These are phyloP conservation scores for Chaetomium olivaceum DNA, from an alignment of 2,329 filamentous ascomycete genomes.

Conservation along the genomic window DNA sequence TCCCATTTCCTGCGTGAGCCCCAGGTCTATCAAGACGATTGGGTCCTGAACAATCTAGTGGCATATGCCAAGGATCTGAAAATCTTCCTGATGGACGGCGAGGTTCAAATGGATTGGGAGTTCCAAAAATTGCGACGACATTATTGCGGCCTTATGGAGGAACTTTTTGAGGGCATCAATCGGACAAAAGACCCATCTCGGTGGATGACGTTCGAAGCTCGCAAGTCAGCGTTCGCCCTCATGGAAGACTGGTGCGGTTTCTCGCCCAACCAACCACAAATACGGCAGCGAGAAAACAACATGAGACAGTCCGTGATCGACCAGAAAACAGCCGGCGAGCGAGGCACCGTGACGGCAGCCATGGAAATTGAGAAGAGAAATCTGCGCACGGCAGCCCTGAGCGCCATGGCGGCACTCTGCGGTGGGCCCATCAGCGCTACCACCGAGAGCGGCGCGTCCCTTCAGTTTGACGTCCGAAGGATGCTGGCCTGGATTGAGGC, in stretches of 20 bases:
- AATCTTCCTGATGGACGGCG: slow-evolving; percentile 89
- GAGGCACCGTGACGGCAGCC: slow-evolving; percentile 77
- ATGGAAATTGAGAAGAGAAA: slow-evolving; percentile 98
- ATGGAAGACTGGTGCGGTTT: slow-evolving; percentile 99
- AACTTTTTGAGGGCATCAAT: slow-evolving; percentile 88
- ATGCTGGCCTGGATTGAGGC: slow-evolving; percentile 95
- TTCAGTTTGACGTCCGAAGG: slow-evolving; percentile 88
- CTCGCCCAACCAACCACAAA: slow-evolving; percentile 83
- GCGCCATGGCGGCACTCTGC: slow-evolving; percentile 92
- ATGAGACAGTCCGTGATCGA: slow-evolving; percentile 85
- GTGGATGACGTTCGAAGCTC: slow-evolving; percentile 97
- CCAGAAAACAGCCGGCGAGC: slow-evolving; percentile 72
- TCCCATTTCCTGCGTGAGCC: slow-evolving; percentile 81
- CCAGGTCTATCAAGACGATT: slow-evolving; percentile 81
- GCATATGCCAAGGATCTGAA: slow-evolving; percentile 90
- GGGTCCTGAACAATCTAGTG: slow-evolving; percentile 85
- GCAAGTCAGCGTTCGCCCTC: slow-evolving; percentile 90
- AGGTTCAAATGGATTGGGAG: slow-evolving; percentile 92
- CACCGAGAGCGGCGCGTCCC: slow-evolving; percentile 80
- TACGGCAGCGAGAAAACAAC: slow-evolving; percentile 77
- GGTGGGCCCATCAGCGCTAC: slow-evolving; percentile 81
- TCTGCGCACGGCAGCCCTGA: slow-evolving; percentile 83
- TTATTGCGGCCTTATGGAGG: slow-evolving; percentile 92
- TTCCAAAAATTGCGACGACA: slow-evolving; percentile 90
- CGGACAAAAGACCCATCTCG: slow-evolving; percentile 78